Base-by-base conservation (phyloP, 768 basidiomycete species). In the Macrolepiota albuminosa region DNA sequence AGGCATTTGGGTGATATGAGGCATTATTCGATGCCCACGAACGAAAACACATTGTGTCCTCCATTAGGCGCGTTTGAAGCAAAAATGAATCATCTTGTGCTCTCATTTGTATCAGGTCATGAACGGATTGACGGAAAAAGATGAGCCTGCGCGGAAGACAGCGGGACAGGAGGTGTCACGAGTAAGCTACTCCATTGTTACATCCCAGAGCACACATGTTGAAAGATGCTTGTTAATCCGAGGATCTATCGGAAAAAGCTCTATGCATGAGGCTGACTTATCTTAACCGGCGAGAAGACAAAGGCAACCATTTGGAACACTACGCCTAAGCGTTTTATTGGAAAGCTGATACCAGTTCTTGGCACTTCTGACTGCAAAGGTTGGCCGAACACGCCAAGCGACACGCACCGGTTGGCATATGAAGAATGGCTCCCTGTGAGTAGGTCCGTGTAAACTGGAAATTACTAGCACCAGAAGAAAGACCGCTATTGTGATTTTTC, bases 261-360 rank as follows among this genome's bases (percentile, higher is more conserved):
- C 62, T 55, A 60, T 63, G 65, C 67, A 66, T 6, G 63, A 57
- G 10, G 26, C 16, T 13, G 63, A 54, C 56, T 69, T 69, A 52
- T 68, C 68, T 37, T 39, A 59, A 13, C 65, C 66, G 10, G 67
- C 67, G 6, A 69, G 45, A 24, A 68, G 62, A 57, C 61, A 68
- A n/a, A 68, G 51, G 29, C 64, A 31, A 47, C 64, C 68, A 45
- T 62, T 64, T n/a, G 61, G 54, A 24, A 62, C 56, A 21, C 54
- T n/a, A 21, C 64, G 58, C 31, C 57, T 51, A 47, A 64, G 63
- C 0, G 56, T 58, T 8, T 45, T 48, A 31, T 62, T 63, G 29
- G 49, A 57, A n/a, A 62, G 66, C 24, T 43, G 47, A 39, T 65
- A 66, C 60, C 66, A 66, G 42, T 54, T 60, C 29, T 45, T 58